phyloP scores from a whole-genome alignment of 805 yeast species.

The Kockiozyma suomiensis region DNA sequence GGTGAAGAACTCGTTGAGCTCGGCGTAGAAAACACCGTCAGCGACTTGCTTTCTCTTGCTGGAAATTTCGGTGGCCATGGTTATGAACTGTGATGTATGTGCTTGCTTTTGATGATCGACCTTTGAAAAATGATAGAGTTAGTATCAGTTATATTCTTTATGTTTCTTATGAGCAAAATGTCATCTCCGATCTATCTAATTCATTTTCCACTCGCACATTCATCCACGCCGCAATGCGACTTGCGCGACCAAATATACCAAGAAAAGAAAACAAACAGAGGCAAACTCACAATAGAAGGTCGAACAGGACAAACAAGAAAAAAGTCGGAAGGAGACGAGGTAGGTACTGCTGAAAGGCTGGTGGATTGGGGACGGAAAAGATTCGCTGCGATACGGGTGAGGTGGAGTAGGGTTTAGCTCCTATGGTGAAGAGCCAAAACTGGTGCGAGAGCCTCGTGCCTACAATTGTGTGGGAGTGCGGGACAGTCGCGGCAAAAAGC shows the following conservation, averaged over 20 bases:
- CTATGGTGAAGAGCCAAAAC: not conserved
- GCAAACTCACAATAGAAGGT: not conserved
- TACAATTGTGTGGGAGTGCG: not conserved
- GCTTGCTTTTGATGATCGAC: not conserved
- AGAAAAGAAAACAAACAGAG: no score
- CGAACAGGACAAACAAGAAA: not conserved
- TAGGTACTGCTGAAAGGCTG: not conserved
- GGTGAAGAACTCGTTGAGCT: conserved; percentile 99
- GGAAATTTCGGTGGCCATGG: conserved; percentile 61
- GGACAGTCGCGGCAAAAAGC: not conserved
- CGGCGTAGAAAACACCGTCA: conserved; percentile 99
- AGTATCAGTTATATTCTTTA: no score
- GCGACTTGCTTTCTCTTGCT: conserved; percentile 99
- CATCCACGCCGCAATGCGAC: no score
- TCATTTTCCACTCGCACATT: no score
- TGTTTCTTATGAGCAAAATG: not conserved
- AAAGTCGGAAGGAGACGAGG: not conserved
- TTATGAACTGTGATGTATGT: not conserved
- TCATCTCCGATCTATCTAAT: no score
- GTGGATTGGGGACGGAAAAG: not conserved
- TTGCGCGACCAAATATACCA: no score
- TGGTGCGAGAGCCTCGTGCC: not conserved
- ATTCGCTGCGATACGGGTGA: not conserved
- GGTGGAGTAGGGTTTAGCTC: conserved; percentile 2
- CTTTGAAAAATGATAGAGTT: not conserved